Base-by-base conservation (phyloP, 345 rosid genomes). In the Eucalyptus regnans region DNA sequence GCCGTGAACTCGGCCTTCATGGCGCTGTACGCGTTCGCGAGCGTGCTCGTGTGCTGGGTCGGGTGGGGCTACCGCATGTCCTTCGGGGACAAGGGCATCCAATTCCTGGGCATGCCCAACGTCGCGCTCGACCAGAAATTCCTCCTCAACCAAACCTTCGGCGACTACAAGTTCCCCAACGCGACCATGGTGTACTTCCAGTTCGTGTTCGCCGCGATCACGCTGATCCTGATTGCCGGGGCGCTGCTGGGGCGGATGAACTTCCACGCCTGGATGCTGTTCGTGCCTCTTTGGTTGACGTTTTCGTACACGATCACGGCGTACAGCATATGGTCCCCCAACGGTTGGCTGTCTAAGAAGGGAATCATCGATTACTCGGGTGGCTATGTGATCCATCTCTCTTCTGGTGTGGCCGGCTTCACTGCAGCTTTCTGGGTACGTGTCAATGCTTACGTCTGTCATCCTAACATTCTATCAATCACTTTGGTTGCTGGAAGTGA, bases 1-100 rank as follows among this genome's bases (percentile, higher is more conserved):
- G 97, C 96, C 0, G 96, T 95, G 13, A 95, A 95, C 94, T 94
- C 94, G 14, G 96, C 96, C n/a, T 95, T 94, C 92, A 94, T 95
- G 96, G 96, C 96, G 58, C 93, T 95, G 18, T 94, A 94, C 86
- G 95, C 97, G 20, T 95, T 95, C 52, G 96, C 96, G 0, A 93
- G 95, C 50, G 95, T 95, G 27, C 91, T 95, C 9, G 89, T 95
- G 4, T 95, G 96, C 87, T 95, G 96, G 96, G 95, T 95, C n/a
- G 91, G 93, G 7, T 95, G 97, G 96, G 96, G 95, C 13, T 94
- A 94, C 91, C 91, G 88, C 3, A 92, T 94, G 93, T 66, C 96
- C 0, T 95, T 95, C 18, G 97, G 96, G 13, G 54, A 89, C 49
- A n/a, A 88, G 37, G 88, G 91, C 84, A 68, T 93, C 41, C 91